Percentiles rank a stretch among this genome's conserved stretches.
Conservation (phyloP, 2,329 filamentous ascomycete genomes). For the Elsinoe arachidis region DNA sequence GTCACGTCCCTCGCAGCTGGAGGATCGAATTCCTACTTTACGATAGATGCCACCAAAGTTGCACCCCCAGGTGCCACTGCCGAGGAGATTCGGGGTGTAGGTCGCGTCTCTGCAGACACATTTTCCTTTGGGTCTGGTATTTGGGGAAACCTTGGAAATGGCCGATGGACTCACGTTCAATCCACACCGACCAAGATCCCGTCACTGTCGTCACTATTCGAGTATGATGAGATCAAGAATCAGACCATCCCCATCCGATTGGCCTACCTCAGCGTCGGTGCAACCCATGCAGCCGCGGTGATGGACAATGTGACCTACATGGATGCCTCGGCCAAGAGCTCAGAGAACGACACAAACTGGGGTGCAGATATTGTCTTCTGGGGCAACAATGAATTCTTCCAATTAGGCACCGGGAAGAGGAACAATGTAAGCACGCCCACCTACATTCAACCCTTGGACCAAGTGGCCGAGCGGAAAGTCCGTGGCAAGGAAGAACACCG, state of each 20-base stretch:
- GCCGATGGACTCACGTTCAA: slow-evolving; percentile 83
- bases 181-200: slow-evolving; percentile 71
- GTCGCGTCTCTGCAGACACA: slow-evolving; percentile 61
- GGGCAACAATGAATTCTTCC: slow-evolving; percentile 90
- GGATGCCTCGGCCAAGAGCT: slow-evolving; percentile 40
- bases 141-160: slow-evolving; percentile 71
- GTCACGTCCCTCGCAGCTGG: slow-evolving; percentile 78
- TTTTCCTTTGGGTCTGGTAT: slow-evolving; percentile 86
- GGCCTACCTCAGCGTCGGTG: slow-evolving; percentile 62
- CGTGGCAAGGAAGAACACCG: slow-evolving; percentile 60
- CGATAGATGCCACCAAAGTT: slow-evolving; percentile 64
- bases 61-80: slow-evolving; percentile 26
- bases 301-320: slow-evolving; percentile 64
- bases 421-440: slow-evolving; percentile 68
- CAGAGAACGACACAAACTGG: slow-evolving; percentile 70
- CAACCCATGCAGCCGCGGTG: slow-evolving; percentile 71
- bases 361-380: slow-evolving; percentile 86
- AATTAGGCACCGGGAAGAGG: slow-evolving; percentile 83
- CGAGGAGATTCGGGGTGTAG: slow-evolving; percentile 36
- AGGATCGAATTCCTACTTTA: slow-evolving; percentile 79
- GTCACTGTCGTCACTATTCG: slow-evolving; percentile 69
- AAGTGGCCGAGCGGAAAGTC: slow-evolving; percentile 51
- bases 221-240: slow-evolving; percentile 70
- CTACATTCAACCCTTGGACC: slow-evolving; percentile 71
- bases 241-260: slow-evolving; percentile 69